Evolutionary conservation across 441 rosid genomes (phyloP).

Genomic region (Omphalea diandra): DNA sequence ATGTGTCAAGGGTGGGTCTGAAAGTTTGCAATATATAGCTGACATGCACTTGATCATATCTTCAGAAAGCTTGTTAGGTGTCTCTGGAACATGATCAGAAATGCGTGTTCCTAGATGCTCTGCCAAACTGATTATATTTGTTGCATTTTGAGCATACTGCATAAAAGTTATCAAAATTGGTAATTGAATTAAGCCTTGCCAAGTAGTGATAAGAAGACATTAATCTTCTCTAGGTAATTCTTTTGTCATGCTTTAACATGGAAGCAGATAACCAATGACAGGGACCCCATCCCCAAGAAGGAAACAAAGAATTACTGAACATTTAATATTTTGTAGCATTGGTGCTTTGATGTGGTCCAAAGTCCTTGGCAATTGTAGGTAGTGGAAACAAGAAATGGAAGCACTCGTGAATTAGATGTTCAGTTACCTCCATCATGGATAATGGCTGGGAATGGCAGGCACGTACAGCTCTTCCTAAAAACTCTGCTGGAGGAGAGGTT

Average conservation of each 20-base stretch:
- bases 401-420: constrained; percentile 4
- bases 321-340: neutral
- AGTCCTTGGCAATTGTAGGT: neutral
- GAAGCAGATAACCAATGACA: neutral
- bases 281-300: neutral
- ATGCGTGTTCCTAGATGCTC: constrained; percentile 87
- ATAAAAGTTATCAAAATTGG: constrained; percentile 21
- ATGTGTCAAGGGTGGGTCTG: constrained; percentile 65
- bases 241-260: neutral
- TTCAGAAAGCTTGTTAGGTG: constrained; percentile 86
- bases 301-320: neutral
- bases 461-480: constrained; percentile 46
- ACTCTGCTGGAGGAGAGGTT: constrained; percentile 53
- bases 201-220: neutral
- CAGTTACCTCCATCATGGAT: constrained; percentile 70
- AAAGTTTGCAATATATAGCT: constrained; percentile 79
- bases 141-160: constrained; percentile 57
- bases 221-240: neutral
- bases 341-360: constrained; percentile 1
- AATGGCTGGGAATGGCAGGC: constrained; percentile 82
- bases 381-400: neutral
- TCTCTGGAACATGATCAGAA: constrained; percentile 83
- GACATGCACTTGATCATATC: constrained; percentile 94
- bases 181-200: constrained; percentile 9
- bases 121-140: constrained; percentile 77